phyloP scores from a whole-genome alignment of 164 flowering plant species.

The Vitis labrusca region DNA sequence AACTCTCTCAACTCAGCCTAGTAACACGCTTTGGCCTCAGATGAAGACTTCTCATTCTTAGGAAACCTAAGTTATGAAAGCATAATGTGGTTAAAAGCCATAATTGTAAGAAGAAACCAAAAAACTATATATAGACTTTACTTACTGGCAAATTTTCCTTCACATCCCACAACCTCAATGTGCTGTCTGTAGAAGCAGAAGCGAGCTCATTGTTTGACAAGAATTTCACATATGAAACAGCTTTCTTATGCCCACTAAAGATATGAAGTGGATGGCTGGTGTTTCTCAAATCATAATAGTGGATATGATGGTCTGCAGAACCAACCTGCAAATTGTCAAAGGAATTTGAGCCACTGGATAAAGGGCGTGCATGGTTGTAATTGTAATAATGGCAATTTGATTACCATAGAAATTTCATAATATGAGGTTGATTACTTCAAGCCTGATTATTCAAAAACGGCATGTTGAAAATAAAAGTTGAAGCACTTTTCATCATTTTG shows the following conservation, averaged over 20 bases:
- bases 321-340: slow-evolving; percentile 70
- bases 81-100: too few species aligned
- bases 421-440: too few species aligned
- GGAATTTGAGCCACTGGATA: not conserved
- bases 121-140: slow-evolving; percentile 4
- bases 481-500: too few species aligned
- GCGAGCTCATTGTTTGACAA: slow-evolving; percentile 88
- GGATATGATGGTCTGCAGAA: slow-evolving; percentile 94
- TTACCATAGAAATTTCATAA: too few species aligned
- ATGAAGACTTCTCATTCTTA: too few species aligned
- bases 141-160: slow-evolving; percentile 75
- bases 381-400: too few species aligned
- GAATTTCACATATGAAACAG: slow-evolving; percentile 98
- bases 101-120: not conserved
- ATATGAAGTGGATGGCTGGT: slow-evolving; percentile 78
- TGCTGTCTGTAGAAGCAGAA: slow-evolving; percentile 98
- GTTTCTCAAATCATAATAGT: slow-evolving; percentile 92
- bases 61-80: too few species aligned
- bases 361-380: too few species aligned
- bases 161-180: slow-evolving; percentile 94
- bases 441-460: too few species aligned
- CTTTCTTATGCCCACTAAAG: slow-evolving; percentile 84
- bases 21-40: too few species aligned
- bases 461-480: too few species aligned
- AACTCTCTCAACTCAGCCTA: too few species aligned